These are phyloP conservation scores for Beauveria brongniartii DNA, from an alignment of 2,329 filamentous ascomycete genomes.

Conservation along the genomic window DNA sequence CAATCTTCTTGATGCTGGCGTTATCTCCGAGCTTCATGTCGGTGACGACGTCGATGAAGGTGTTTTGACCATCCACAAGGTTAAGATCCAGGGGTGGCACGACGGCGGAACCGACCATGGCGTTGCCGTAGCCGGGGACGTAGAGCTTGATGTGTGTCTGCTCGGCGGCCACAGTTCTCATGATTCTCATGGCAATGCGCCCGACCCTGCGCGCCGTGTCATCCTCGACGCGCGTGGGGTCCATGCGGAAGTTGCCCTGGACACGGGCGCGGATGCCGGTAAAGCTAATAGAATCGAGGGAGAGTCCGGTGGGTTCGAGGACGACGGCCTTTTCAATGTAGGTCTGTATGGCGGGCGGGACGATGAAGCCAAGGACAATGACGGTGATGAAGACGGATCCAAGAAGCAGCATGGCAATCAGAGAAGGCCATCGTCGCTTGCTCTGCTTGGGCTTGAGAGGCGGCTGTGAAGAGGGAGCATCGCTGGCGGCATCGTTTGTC, in stretches of 20 bases:
- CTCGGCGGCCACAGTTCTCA: slow-evolving; percentile 65
- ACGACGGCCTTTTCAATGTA: slow-evolving; percentile 80
- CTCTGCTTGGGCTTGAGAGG: slow-evolving; percentile 11
- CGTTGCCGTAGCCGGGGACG: slow-evolving; percentile 73
- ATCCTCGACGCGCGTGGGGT: slow-evolving; percentile 66
- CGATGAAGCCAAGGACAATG: slow-evolving; percentile 71
- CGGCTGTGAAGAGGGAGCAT: not conserved
- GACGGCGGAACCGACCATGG: slow-evolving; percentile 67
- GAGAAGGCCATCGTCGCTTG: slow-evolving; percentile 60
- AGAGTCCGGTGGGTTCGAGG: slow-evolving; percentile 74
- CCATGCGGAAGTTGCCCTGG: slow-evolving; percentile 73
- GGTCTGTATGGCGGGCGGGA: slow-evolving; percentile 70
- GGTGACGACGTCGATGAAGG: slow-evolving; percentile 68
- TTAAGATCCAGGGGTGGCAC: slow-evolving; percentile 69
- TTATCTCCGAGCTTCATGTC: slow-evolving; percentile 69
- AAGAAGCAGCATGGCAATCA: slow-evolving; percentile 63
- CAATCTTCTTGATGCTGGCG: slow-evolving; percentile 68
- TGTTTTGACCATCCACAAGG: slow-evolving; percentile 70
- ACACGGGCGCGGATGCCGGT: slow-evolving; percentile 72
- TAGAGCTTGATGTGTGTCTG: slow-evolving; percentile 67
- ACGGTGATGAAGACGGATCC: slow-evolving; percentile 57
- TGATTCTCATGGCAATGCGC: slow-evolving; percentile 70
- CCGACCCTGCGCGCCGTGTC: slow-evolving; percentile 67
- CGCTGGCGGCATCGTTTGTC: not conserved
- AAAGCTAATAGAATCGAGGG: slow-evolving; percentile 75